Evolutionary conservation across 164 flowering plant genomes (phyloP).

Genomic region (Chimonanthus salicifolius): DNA sequence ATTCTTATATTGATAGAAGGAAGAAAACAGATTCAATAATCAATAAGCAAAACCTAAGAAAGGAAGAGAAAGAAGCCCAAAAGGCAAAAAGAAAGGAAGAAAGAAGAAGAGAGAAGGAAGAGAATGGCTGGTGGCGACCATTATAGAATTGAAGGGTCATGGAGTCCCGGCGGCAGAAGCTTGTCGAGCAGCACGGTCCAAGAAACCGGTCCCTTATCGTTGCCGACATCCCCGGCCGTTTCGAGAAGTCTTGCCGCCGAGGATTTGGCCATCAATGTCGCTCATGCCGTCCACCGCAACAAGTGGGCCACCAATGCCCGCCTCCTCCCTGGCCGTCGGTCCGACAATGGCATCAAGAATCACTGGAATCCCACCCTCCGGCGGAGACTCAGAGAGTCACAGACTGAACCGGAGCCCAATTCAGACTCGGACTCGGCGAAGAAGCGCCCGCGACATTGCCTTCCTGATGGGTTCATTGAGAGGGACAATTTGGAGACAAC

Average conservation of each 20-base stretch:
- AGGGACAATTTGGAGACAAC: slow-evolving; percentile 5
- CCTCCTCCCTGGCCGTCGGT: slow-evolving; percentile 60
- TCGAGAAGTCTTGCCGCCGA: slow-evolving; percentile 80
- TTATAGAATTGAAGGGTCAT: slow-evolving; percentile 51
- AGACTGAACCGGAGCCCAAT: slow-evolving; percentile 22
- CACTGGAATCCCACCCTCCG: slow-evolving; percentile 71
- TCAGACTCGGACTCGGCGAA: slow-evolving; percentile 20
- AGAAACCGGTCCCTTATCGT: slow-evolving; percentile 63
- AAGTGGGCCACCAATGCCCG: slow-evolving; percentile 78
- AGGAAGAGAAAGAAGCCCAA: background rate
- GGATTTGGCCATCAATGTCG: slow-evolving; percentile 47
- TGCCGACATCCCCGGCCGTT: slow-evolving; percentile 53
- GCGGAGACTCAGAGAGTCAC: slow-evolving; percentile 21
- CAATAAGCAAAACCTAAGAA: too few relatives aligned
- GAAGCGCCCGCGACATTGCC: slow-evolving; percentile 17
- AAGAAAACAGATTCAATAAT: too few relatives aligned
- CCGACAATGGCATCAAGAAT: slow-evolving; percentile 75
- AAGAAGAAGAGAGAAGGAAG: background rate
- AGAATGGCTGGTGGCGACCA: background rate
- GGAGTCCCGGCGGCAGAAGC: slow-evolving; percentile 41
- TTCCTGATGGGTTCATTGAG: slow-evolving; percentile 8
- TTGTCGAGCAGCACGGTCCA: slow-evolving; percentile 57
- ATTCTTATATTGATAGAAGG: too few relatives aligned
- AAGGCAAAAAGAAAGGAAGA: background rate
- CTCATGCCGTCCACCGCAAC: slow-evolving; percentile 58